These are phyloP conservation scores for Verticillium nonalfalfae DNA, from an alignment of 2,329 filamentous ascomycete species.

Conservation along the genomic window DNA sequence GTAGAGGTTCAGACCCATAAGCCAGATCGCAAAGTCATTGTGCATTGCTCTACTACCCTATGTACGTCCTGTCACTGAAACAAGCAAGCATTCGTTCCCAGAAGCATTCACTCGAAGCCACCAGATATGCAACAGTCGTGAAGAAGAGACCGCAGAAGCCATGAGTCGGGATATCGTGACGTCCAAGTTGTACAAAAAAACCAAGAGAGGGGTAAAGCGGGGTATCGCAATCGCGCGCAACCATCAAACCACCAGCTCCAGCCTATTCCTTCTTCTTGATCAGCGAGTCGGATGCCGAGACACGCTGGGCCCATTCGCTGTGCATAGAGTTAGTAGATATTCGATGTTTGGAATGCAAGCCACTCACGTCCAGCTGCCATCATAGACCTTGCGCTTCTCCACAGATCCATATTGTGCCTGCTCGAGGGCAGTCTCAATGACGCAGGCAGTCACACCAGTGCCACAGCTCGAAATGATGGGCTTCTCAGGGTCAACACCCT, in stretches of 20 bases:
- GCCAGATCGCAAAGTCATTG: background rate
- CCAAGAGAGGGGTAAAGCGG: constrained; percentile 12
- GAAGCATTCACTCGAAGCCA: background rate
- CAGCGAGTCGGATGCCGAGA: constrained; percentile 53
- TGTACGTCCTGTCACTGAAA: background rate
- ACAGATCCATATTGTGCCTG: constrained; percentile 68
- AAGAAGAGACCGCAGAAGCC: constrained; percentile 3
- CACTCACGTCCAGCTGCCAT: constrained; percentile 95
- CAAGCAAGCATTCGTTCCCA: background rate
- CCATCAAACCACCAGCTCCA: background rate
- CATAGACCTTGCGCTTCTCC: constrained; percentile 72
- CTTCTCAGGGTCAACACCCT: constrained; percentile 70
- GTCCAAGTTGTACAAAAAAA: constrained; percentile 5
- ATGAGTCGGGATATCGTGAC: constrained; percentile 12
- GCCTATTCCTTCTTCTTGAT: constrained; percentile 46
- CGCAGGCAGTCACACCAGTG: constrained; percentile 87
- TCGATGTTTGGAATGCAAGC: background rate
- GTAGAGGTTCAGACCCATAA: no score
- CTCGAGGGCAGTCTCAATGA: constrained; percentile 80
- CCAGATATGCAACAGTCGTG: background rate
- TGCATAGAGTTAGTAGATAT: constrained; percentile 18
- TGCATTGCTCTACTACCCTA: background rate
- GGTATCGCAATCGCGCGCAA: constrained; percentile 13
- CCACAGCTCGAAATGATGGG: constrained; percentile 87
- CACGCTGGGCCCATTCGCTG: constrained; percentile 63